These are phyloP conservation scores for Ustilago sp. DNA, from an alignment of 1,284 basidiomycete genomes.

Conservation along the genomic window DNA sequence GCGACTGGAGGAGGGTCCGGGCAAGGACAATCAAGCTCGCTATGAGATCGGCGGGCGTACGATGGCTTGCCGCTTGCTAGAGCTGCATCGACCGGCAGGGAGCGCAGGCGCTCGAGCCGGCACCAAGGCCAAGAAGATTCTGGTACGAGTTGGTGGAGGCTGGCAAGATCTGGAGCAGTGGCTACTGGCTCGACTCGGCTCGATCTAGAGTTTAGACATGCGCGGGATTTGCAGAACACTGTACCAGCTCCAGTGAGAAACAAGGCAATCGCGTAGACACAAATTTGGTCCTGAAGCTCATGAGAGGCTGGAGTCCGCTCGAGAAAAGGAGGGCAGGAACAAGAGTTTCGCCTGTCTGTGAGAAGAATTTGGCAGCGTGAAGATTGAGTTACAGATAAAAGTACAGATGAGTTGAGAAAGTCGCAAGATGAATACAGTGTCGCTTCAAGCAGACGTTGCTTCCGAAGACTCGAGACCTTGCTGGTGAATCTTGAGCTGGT, in stretches of 20 bases:
- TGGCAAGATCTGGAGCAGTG: conserved; percentile 88
- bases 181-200: conserved; percentile 70
- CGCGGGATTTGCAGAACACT: neutral
- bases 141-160: conserved; percentile 71
- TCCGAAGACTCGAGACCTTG: conserved; percentile 15
- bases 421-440: neutral
- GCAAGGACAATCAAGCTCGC: conserved; percentile 82
- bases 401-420: conserved; percentile 22
- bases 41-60: conserved; percentile 79
- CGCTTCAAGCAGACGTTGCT: conserved; percentile 17
- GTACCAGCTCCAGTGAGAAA: neutral
- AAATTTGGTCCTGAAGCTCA: too few species aligned
- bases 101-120: conserved; percentile 50
- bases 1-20: conserved; percentile 74
- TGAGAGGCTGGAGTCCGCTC: too few species aligned
- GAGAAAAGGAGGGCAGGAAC: neutral
- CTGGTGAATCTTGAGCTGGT: conserved; percentile 50
- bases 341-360: neutral
- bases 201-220: conserved; percentile 13
- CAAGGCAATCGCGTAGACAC: neutral
- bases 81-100: conserved; percentile 71
- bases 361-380: neutral
- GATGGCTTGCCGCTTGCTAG: conserved; percentile 81
- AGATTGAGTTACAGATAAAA: conserved; percentile 26
- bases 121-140: conserved; percentile 61